phyloP scores from a whole-genome alignment of 2,329 filamentous ascomycete genomes.

The Eurotiales sp. region DNA sequence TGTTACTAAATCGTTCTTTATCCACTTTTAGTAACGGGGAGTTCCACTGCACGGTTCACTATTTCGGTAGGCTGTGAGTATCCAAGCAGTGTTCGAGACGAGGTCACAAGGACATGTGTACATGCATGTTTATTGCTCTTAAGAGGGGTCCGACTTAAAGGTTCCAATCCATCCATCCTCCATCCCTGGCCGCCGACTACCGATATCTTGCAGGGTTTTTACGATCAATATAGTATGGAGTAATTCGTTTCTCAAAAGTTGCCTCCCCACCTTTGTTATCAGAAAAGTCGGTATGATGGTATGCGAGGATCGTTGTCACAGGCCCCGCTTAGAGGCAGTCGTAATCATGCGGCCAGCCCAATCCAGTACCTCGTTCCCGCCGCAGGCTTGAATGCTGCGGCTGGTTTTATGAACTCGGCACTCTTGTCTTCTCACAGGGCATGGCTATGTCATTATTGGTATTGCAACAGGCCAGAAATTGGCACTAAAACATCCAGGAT shows the following conservation, averaged over 20 bases:
- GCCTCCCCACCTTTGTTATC: neutral
- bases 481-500: neutral
- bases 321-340: slow-evolving; percentile 8
- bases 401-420: neutral
- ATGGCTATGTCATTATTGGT: neutral
- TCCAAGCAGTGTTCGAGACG: neutral
- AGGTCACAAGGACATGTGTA: neutral
- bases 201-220: neutral
- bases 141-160: neutral
- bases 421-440: neutral
- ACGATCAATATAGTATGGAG: too few species aligned
- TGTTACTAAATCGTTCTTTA: slow-evolving; percentile 1
- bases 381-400: neutral
- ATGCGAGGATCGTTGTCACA: slow-evolving; percentile 1
- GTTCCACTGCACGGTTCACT: neutral
- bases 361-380: slow-evolving; percentile 1
- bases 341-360: slow-evolving; percentile 6
- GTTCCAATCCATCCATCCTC: neutral
- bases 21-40: slow-evolving; percentile 7
- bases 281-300: neutral
- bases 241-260: too few species aligned
- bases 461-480: neutral
- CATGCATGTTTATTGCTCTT: neutral
- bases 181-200: neutral
- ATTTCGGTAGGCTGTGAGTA: too few species aligned